Conservation (phyloP, 495 filamentous ascomycete species). For the Zalerion maritima region DNA sequence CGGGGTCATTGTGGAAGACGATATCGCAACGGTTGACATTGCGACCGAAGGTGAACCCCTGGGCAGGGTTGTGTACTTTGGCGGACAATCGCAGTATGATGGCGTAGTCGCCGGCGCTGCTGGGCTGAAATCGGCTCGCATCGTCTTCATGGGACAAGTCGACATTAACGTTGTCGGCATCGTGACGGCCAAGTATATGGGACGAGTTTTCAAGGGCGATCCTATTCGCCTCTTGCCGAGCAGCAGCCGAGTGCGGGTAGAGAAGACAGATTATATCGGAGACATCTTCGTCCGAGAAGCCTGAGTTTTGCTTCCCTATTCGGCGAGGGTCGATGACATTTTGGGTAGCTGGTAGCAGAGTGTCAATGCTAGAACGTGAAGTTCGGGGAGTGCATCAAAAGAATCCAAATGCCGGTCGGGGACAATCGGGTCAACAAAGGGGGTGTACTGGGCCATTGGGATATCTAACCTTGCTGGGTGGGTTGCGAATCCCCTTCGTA, state of each 20-base stretch:
- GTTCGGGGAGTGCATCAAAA: background rate
- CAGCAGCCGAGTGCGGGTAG: conserved; percentile 58
- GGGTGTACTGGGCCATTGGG: background rate
- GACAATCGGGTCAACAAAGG: background rate
- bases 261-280: conserved; percentile 83
- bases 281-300: conserved; percentile 63
- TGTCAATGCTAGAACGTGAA: conserved; percentile 7
- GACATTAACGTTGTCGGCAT: conserved; percentile 34
- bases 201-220: conserved; percentile 31
- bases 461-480: conserved; percentile 17
- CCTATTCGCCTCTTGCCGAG: conserved; percentile 47
- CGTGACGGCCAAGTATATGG: conserved; percentile 21
- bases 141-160: conserved; percentile 26
- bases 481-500: conserved; percentile 15
- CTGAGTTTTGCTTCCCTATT: conserved; percentile 58
- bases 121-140: conserved; percentile 25
- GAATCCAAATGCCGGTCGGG: conserved; percentile 1
- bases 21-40: conserved; percentile 60
- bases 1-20: conserved; percentile 40
- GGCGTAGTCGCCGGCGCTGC: conserved; percentile 42
- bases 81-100: conserved; percentile 72
- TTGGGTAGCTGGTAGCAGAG: conserved; percentile 48
- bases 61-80: conserved; percentile 40
- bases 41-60: conserved; percentile 78
- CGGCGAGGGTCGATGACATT: conserved; percentile 66